phyloP scores from a whole-genome alignment of 176 grass and related monocot species.

The Ananas comosus region DNA sequence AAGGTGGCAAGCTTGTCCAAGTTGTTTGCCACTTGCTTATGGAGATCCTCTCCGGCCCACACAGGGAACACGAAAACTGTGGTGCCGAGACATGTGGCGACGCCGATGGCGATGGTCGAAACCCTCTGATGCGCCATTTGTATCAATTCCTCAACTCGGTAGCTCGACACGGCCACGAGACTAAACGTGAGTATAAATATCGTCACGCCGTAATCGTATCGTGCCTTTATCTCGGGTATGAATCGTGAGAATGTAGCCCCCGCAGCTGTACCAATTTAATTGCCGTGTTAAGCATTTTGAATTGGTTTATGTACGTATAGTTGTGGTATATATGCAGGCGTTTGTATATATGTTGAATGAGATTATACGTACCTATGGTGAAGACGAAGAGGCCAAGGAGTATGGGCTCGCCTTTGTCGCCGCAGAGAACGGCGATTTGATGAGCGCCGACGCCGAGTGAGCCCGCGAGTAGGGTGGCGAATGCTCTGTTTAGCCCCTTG shows the following conservation, averaged over 20 bases:
- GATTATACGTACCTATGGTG: conserved; percentile 35
- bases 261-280: conserved; percentile 32
- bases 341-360: not conserved
- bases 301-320: not conserved
- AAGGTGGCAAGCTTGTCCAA: conserved; percentile 64
- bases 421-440: conserved; percentile 39
- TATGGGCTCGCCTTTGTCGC: conserved; percentile 51
- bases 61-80: conserved; percentile 56
- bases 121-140: conserved; percentile 70
- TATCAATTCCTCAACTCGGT: conserved; percentile 63
- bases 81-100: conserved; percentile 62
- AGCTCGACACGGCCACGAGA: conserved; percentile 90
- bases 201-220: conserved; percentile 86
- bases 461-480: conserved; percentile 57
- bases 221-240: conserved; percentile 89
- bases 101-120: conserved; percentile 68
- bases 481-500: conserved; percentile 54
- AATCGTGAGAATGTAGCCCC: conserved; percentile 84
- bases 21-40: conserved; percentile 47
- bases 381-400: conserved; percentile 70
- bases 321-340: not conserved
- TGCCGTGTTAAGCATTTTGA: not conserved
- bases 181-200: conserved; percentile 98
- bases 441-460: conserved; percentile 70
- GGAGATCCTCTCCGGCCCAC: conserved; percentile 90